Evolutionary conservation across 1,284 basidiomycete species (phyloP).

Genomic region (Puccinia coronata): DNA sequence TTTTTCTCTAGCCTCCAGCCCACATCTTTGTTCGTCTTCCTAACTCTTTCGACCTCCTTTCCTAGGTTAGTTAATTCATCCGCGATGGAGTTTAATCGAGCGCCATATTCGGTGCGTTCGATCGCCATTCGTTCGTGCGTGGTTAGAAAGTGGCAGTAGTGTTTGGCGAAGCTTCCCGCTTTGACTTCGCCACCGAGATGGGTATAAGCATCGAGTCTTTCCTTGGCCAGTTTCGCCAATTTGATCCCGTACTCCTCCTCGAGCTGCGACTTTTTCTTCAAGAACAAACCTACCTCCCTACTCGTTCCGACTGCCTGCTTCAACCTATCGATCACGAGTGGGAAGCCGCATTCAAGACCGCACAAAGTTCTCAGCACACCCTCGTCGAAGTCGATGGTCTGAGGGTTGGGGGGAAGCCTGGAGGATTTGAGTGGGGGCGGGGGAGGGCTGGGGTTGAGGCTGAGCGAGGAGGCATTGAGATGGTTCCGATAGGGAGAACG

Average conservation of each 20-base stretch:
- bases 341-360: constrained; percentile 42
- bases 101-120: constrained; percentile 27
- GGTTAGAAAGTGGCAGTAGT: constrained; percentile 26
- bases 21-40: constrained; percentile 70
- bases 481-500: constrained; percentile 18
- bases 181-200: constrained; percentile 46
- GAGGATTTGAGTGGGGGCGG: constrained; percentile 12
- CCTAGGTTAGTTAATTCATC: constrained; percentile 29
- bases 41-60: constrained; percentile 40
- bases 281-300: constrained; percentile 29
- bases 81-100: constrained; percentile 4
- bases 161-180: constrained; percentile 23
- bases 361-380: constrained; percentile 41
- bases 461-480: background rate
- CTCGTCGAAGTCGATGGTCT: constrained; percentile 42
- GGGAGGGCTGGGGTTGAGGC: constrained; percentile 22
- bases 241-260: constrained; percentile 44
- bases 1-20: constrained; percentile 82
- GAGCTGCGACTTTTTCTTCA: constrained; percentile 36
- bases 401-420: background rate
- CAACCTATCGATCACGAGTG: constrained; percentile 38
- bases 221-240: constrained; percentile 23
- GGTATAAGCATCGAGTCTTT: constrained; percentile 41
- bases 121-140: constrained; percentile 38
- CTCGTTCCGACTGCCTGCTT: constrained; percentile 36